These are phyloP conservation scores for Quercus cerris DNA, from an alignment of 306 rosid species.

Conservation along the genomic window DNA sequence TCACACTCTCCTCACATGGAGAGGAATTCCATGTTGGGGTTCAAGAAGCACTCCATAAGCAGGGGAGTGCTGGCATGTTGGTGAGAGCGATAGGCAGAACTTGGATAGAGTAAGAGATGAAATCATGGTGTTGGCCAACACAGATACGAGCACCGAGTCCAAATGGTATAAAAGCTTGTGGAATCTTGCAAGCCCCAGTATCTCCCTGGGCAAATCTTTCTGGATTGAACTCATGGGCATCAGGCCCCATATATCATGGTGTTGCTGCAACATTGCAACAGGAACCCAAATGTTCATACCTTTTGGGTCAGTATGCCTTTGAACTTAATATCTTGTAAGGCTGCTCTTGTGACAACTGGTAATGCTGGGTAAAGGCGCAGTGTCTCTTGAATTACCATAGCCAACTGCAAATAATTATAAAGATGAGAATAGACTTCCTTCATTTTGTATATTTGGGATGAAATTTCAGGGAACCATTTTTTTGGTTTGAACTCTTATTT, in stretches of 20 bases:
- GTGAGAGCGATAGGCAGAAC: slow-evolving; percentile 33
- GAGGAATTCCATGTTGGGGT: slow-evolving; percentile 31
- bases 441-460: too few species aligned
- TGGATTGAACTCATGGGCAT: slow-evolving; percentile 23
- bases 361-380: slow-evolving; percentile 27
- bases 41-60: slow-evolving; percentile 14
- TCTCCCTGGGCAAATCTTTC: background rate
- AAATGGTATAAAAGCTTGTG: slow-evolving; percentile 26
- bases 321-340: slow-evolving; percentile 17
- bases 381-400: slow-evolving; percentile 28
- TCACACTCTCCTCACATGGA: background rate
- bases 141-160: slow-evolving; percentile 24
- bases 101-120: slow-evolving; percentile 8
- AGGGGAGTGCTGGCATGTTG: slow-evolving; percentile 35
- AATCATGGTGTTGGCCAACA: slow-evolving; percentile 6
- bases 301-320: slow-evolving; percentile 7
- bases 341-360: slow-evolving; percentile 15
- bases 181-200: slow-evolving; percentile 19
- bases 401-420: slow-evolving; percentile 2
- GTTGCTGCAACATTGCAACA: background rate
- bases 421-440: too few species aligned
- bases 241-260: slow-evolving; percentile 20
- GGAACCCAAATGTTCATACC: slow-evolving; percentile 25
- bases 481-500: too few species aligned
- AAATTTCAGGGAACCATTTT: too few species aligned